A percentile compares a stretch with the other conserved stretches of the same genome.
Conservation (phyloP, 192 early-diverging fungal species). For the Coemansia sp. region DNA sequence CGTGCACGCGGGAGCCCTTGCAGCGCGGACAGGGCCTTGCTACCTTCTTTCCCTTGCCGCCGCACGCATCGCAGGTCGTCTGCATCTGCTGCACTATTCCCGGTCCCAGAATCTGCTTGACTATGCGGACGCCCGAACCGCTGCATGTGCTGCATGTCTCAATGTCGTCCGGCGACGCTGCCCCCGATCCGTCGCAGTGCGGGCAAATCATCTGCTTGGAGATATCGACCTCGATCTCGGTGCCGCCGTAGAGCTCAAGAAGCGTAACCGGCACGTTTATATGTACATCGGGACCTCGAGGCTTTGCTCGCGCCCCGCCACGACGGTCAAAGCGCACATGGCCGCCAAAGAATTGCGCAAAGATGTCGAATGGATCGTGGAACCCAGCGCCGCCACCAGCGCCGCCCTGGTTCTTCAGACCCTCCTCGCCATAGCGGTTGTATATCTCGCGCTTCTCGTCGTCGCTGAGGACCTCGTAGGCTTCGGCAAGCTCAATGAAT, state of each 20-base stretch:
- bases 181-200: conserved; percentile 90
- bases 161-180: conserved; percentile 79
- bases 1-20: conserved; percentile 79
- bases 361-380: conserved; percentile 98
- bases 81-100: conserved; percentile 96
- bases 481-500: conserved; percentile 86
- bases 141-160: conserved; percentile 76
- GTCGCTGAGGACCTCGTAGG: conserved; percentile 92
- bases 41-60: conserved; percentile 87
- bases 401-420: conserved; percentile 72
- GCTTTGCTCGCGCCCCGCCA: conserved; percentile 62
- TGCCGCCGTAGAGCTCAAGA: conserved; percentile 88
- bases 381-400: conserved; percentile 59
- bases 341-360: conserved; percentile 85
- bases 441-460: conserved; percentile 90
- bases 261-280: conserved; percentile 83
- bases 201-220: conserved; percentile 93
- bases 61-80: conserved; percentile 85
- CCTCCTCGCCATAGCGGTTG: conserved; percentile 95
- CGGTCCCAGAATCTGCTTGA: conserved; percentile 85
- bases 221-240: conserved; percentile 83
- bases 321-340: conserved; percentile 61
- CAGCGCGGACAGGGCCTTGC: conserved; percentile 79
- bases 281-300: conserved; percentile 78
- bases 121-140: conserved; percentile 77